phyloP scores from a whole-genome alignment of 2,329 filamentous ascomycete species.

The Apiospora sp. region DNA sequence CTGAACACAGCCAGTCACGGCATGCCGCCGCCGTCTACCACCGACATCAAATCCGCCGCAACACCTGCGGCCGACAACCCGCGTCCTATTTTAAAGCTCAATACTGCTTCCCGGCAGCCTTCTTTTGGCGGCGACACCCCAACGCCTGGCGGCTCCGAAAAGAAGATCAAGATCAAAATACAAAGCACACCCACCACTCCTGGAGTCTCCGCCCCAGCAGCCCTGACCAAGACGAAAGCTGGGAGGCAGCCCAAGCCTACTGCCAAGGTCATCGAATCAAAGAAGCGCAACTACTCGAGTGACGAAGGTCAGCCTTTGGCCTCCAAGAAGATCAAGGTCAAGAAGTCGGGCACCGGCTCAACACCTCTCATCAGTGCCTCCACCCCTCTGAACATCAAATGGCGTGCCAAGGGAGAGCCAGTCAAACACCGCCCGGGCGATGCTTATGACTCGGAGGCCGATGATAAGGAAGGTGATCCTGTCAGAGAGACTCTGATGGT shows the following conservation, averaged over 20 bases:
- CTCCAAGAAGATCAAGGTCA: slow-evolving; percentile 64
- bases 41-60: slow-evolving; percentile 26
- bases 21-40: slow-evolving; percentile 41
- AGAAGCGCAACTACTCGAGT: slow-evolving; percentile 68
- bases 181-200: slow-evolving; percentile 41
- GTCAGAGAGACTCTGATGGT: slow-evolving; percentile 90
- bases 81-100: slow-evolving; percentile 44
- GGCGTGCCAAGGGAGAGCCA: slow-evolving; percentile 73
- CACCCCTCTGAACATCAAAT: slow-evolving; percentile 54
- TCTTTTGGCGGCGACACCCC: slow-evolving; percentile 39
- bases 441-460: slow-evolving; percentile 95
- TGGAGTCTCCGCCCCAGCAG: slow-evolving; percentile 34
- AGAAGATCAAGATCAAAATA: slow-evolving; percentile 52
- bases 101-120: slow-evolving; percentile 38
- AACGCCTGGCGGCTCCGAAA: slow-evolving; percentile 41
- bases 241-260: slow-evolving; percentile 67
- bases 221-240: slow-evolving; percentile 62
- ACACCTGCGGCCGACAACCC: slow-evolving; percentile 37
- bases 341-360: slow-evolving; percentile 38
- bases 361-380: slow-evolving; percentile 41
- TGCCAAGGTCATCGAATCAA: slow-evolving; percentile 63
- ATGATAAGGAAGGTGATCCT: slow-evolving; percentile 87
- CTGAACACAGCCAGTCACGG: slow-evolving; percentile 38
- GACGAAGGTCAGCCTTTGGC: slow-evolving; percentile 50
- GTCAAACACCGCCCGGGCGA: slow-evolving; percentile 79